Evolutionary conservation across 768 basidiomycete genomes (phyloP), one percentile per base, ranked within the genome.

Genomic region (Mycena filopes): DNA sequence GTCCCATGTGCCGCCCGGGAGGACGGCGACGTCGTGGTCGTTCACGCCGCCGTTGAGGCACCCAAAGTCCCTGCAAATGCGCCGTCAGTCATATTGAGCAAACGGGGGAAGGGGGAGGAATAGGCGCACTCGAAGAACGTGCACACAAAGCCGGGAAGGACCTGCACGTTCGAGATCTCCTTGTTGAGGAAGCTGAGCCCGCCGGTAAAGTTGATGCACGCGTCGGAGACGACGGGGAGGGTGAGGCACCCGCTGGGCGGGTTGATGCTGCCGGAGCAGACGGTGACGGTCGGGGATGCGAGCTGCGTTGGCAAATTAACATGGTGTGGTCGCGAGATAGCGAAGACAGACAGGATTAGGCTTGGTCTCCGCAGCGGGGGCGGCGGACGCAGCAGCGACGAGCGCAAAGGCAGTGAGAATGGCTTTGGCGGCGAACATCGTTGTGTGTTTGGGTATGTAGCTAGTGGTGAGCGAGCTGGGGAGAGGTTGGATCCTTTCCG

Each of bases 121-220:
- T 33, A 11, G 7, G 47, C 64, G 4, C 50, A 65, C 64, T 47
- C 8, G 42, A 43, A 65, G 64, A 60, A 65, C 9, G 40, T 50
- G 43, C 64, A 65, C 18, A 54, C 49, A 21, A 65, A 59, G 23
- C 64, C 57, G 29, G 18, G 40, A 3, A 57, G 64, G 25, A 65
- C 57, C 28, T 25, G 8, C 21, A 38, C 57, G 6, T 13, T 9
- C 29, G 38, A 29, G 4, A 65, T n/a, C 26, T 53, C 49, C 20
- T 65, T 42, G 41, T 65, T 59, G 58, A 66, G 41, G 60, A 47
- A 60, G 40, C 53, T 61, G 10, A 62, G 54, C 12, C 51, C 46
- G 3, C 58, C 59, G 11, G 43, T 55, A 41, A 66, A 25, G 48
- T 55, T 55, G 23, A 47, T 51, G 53, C 65, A 66, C 7, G 9